These are phyloP conservation scores for Coemansia guatemalensis DNA, from an alignment of 192 early-diverging fungal species.

Conservation along the genomic window DNA sequence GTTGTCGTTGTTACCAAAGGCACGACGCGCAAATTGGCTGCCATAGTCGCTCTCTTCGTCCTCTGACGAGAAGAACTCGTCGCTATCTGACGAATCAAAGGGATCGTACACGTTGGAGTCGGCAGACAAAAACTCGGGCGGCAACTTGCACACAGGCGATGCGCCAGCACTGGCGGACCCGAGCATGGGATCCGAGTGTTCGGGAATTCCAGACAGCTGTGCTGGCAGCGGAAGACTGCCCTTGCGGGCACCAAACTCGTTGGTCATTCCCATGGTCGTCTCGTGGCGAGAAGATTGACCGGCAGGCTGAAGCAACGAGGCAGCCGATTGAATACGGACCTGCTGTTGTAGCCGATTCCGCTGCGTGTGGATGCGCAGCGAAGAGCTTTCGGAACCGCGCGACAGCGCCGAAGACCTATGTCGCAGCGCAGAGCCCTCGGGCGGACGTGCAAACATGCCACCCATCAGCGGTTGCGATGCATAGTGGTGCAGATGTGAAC, in stretches of 20 bases:
- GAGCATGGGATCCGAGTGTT: not conserved
- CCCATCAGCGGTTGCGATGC: conserved; percentile 49
- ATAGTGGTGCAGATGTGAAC: conserved; percentile 32
- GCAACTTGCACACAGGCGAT: conserved; percentile 37
- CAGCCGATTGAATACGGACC: conserved; percentile 7
- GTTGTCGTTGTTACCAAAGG: conserved; percentile 8
- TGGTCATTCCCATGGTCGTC: conserved; percentile 48
- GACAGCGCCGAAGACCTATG: conserved; percentile 39
- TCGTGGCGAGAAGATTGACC: conserved; percentile 24
- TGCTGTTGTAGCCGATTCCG: conserved; percentile 5
- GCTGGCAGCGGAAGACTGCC: conserved; percentile 4
- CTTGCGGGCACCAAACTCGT: conserved; percentile 47
- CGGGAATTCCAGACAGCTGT: not conserved
- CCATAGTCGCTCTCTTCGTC: conserved; percentile 51
- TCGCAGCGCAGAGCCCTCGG: conserved; percentile 20
- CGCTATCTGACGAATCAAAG: conserved; percentile 54
- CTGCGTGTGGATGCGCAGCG: conserved; percentile 12
- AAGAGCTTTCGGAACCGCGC: conserved; percentile 16
- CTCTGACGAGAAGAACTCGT: conserved; percentile 54
- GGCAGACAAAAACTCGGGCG: conserved; percentile 39
- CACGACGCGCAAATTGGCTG: conserved; percentile 2
- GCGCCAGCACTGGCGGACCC: not conserved
- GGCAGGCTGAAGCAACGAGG: conserved; percentile 10
- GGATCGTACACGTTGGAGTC: conserved; percentile 52
- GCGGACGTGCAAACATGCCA: conserved; percentile 5